Percentiles rank a stretch among this genome's conserved stretches.
Conservation (phyloP, 495 filamentous ascomycete genomes). For the Aspergillus haitiensis region DNA sequence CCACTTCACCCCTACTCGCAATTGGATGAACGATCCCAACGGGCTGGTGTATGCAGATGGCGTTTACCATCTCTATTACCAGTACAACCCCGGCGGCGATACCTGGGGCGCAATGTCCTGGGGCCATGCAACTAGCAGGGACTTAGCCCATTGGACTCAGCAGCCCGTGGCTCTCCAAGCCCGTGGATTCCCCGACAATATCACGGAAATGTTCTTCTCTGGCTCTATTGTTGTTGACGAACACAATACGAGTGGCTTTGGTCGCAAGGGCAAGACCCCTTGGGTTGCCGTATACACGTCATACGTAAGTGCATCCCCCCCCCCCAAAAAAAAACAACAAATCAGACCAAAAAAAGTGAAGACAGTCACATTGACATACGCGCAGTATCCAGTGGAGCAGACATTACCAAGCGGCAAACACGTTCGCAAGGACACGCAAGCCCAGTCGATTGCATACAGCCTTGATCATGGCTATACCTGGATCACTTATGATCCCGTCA, state of each 20-base stretch:
- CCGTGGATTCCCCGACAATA: conserved; percentile 42
- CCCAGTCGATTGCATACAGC: conserved; percentile 59
- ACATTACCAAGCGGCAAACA: conserved; percentile 19
- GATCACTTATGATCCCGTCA: conserved; percentile 48
- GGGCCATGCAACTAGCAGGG: conserved; percentile 43
- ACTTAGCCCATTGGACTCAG: conserved; percentile 41
- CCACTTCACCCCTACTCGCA: conserved; percentile 53
- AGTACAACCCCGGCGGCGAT: conserved; percentile 39
- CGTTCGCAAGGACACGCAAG: conserved; percentile 41
- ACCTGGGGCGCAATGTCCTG: conserved; percentile 43
- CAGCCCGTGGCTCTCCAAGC: conserved; percentile 39
- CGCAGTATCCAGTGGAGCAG: conserved; percentile 4
- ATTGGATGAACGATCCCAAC: conserved; percentile 63
- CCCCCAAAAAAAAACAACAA: background rate
- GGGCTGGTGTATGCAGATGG: conserved; percentile 49
- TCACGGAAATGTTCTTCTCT: conserved; percentile 52
- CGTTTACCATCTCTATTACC: conserved; percentile 41
- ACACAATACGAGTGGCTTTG: conserved; percentile 60
- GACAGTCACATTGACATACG: too few relatives aligned
- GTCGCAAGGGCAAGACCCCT: conserved; percentile 49
- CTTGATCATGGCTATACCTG: conserved; percentile 54
- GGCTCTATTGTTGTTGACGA: conserved; percentile 53
- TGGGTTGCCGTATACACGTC: conserved; percentile 59
- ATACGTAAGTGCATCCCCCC: conserved; percentile 27
- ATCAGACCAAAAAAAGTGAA: background rate